Conservation (phyloP, 345 rosid species). For the Excoecaria agallocha region DNA sequence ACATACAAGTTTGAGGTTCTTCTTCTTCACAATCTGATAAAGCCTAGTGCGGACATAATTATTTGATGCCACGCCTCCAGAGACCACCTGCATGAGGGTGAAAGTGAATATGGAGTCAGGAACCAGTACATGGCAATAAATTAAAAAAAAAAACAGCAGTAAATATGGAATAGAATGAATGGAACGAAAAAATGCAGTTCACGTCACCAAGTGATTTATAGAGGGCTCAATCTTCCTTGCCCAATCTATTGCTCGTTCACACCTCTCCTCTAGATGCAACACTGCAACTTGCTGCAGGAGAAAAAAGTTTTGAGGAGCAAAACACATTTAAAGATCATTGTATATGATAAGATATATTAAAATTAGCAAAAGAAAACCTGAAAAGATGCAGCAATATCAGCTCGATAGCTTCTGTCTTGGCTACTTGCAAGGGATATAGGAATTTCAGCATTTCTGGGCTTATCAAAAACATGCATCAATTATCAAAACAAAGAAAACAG, state of each 20-base stretch:
- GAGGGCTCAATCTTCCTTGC: constrained; percentile 84
- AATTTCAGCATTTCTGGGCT: constrained; percentile 58
- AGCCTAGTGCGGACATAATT: constrained; percentile 70
- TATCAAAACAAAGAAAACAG: constrained; percentile 1
- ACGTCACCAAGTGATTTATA: constrained; percentile 62
- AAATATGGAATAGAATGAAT: background rate
- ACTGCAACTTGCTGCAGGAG: constrained; percentile 83
- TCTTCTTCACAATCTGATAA: constrained; percentile 56
- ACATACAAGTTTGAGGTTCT: constrained; percentile 68
- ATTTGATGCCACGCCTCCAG: constrained; percentile 98
- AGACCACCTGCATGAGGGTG: constrained; percentile 61
- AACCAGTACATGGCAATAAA: constrained; percentile 7
- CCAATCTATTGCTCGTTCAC: constrained; percentile 91
- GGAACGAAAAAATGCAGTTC: background rate
- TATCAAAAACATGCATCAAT: constrained; percentile 11
- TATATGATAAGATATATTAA: background rate
- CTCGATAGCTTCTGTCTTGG: constrained; percentile 72
- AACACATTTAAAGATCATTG: background rate
- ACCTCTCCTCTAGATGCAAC: constrained; percentile 88
- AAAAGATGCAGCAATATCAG: constrained; percentile 94
- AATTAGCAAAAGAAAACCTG: constrained; percentile 47
- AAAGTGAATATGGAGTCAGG: constrained; percentile 13
- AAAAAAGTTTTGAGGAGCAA: constrained; percentile 9
- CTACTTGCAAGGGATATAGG: constrained; percentile 65
- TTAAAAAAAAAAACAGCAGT: constrained; percentile 9